Evolutionary conservation across 768 basidiomycete species (phyloP).

Genomic region (Suillus bovinus): DNA sequence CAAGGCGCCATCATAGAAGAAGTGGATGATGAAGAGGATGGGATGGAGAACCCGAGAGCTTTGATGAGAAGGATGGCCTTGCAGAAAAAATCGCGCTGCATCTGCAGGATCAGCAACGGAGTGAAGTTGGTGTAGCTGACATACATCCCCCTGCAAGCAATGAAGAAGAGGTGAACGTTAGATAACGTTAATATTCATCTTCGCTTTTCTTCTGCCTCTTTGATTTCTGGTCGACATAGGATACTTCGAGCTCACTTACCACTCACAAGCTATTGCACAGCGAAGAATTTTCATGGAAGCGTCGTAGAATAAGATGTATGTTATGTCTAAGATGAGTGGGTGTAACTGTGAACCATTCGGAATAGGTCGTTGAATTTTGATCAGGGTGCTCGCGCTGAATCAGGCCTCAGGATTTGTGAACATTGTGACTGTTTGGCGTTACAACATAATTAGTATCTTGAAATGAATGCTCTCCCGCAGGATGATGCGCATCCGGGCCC

Average conservation of each 20-base stretch:
- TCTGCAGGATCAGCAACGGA: conserved; percentile 5
- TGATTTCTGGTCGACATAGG: neutral
- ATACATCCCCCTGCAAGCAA: neutral
- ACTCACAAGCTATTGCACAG: neutral
- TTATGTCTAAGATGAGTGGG: neutral
- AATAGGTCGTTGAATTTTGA: too few relatives aligned
- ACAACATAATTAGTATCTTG: too few relatives aligned
- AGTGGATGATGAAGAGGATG: conserved; percentile 44
- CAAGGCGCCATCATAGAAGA: conserved; percentile 73
- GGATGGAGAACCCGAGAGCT: conserved; percentile 19
- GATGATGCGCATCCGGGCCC: too few relatives aligned
- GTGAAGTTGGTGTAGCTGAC: neutral
- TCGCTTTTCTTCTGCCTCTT: neutral
- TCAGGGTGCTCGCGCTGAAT: too few relatives aligned
- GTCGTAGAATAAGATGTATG: neutral
- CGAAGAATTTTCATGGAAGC: neutral
- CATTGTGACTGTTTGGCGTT: too few relatives aligned
- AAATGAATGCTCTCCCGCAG: too few relatives aligned
- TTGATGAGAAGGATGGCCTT: conserved; percentile 48
- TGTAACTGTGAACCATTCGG: neutral
- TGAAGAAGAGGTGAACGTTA: neutral
- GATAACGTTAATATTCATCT: neutral
- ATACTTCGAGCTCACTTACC: neutral
- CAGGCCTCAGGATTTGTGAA: too few relatives aligned
- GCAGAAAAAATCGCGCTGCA: conserved; percentile 40